These are phyloP conservation scores for Asclepias syriaca DNA, from an alignment of 257 asterid species.

Conservation along the genomic window DNA sequence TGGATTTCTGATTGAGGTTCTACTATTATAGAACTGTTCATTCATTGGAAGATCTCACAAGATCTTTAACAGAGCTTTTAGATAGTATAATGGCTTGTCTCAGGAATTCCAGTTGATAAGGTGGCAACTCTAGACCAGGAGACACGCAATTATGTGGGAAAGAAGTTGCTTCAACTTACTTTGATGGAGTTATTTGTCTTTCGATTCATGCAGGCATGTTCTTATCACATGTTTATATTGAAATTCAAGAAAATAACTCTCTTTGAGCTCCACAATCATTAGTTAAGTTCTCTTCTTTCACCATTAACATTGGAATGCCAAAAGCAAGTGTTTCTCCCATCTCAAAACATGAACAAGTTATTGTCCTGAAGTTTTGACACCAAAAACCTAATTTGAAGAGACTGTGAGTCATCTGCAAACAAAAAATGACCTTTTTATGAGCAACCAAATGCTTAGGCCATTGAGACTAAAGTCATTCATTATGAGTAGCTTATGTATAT, in stretches of 20 bases:
- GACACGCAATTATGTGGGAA: slow-evolving; percentile 82
- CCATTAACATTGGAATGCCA: not conserved
- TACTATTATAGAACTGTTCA: not conserved
- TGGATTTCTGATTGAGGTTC: not conserved
- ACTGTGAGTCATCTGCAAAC: not conserved
- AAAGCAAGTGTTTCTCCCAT: not conserved
- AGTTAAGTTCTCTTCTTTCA: no score
- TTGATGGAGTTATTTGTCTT: slow-evolving; percentile 72
- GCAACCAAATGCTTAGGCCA: not conserved
- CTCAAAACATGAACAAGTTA: not conserved
- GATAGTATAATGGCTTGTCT: slow-evolving; percentile 3
- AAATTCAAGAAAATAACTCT: not conserved
- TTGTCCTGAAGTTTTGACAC: not conserved
- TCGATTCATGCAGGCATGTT: slow-evolving; percentile 90
- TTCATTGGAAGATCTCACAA: not conserved
- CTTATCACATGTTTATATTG: slow-evolving; percentile 8
- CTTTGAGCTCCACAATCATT: slow-evolving; percentile 7
- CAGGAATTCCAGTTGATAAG: slow-evolving; percentile 89
- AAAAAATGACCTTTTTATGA: slow-evolving; percentile 1
- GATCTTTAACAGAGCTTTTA: not conserved
- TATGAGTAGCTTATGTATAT: not conserved
- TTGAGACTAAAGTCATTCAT: not conserved
- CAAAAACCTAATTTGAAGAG: slow-evolving; percentile 6
- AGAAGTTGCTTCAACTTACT: slow-evolving; percentile 81
- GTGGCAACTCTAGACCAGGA: slow-evolving; percentile 72